Evolutionary conservation across 2,329 filamentous ascomycete genomes (phyloP).

Genomic region (Cercospora sp.): DNA sequence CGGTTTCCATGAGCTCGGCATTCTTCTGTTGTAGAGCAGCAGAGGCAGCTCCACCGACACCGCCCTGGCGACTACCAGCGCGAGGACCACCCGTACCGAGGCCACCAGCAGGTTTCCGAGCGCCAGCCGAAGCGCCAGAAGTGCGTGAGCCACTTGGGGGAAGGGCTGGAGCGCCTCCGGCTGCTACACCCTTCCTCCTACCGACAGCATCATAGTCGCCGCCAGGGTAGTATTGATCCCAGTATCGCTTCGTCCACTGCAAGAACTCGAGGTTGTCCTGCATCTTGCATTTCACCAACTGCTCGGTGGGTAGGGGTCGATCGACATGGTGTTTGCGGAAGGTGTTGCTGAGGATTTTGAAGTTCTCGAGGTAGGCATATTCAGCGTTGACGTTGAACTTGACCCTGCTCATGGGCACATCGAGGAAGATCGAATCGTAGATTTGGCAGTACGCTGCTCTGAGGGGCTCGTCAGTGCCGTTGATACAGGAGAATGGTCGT

Average conservation of each 20-base stretch:
- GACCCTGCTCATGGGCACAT: conserved; percentile 91
- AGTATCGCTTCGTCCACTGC: conserved; percentile 94
- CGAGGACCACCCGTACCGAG: conserved; percentile 50
- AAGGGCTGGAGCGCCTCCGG: conserved; percentile 49
- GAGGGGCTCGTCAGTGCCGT: conserved; percentile 24
- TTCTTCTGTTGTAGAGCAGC: conserved; percentile 83
- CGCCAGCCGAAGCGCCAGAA: conserved; percentile 54
- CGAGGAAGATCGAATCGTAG: conserved; percentile 96
- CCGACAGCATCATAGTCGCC: conserved; percentile 92
- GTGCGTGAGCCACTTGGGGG: conserved; percentile 22
- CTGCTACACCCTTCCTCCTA: conserved; percentile 72
- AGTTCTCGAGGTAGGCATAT: conserved; percentile 97
- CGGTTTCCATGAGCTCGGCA: conserved; percentile 86
- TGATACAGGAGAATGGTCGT: neutral
- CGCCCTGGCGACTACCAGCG: conserved; percentile 47
- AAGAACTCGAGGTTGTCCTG: conserved; percentile 99
- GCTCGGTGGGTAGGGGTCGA: conserved; percentile 83
- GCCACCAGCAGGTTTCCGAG: conserved; percentile 51
- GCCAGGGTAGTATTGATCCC: conserved; percentile 97
- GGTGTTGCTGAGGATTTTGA: conserved; percentile 89
- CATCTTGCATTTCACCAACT: conserved; percentile 97
- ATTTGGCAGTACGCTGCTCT: conserved; percentile 96
- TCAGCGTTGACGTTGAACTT: conserved; percentile 98
- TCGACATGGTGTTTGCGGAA: conserved; percentile 88
- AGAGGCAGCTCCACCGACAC: conserved; percentile 53